Evolutionary conservation across 768 basidiomycete species (phyloP).

Genomic region (Daedaleopsis nitida): DNA sequence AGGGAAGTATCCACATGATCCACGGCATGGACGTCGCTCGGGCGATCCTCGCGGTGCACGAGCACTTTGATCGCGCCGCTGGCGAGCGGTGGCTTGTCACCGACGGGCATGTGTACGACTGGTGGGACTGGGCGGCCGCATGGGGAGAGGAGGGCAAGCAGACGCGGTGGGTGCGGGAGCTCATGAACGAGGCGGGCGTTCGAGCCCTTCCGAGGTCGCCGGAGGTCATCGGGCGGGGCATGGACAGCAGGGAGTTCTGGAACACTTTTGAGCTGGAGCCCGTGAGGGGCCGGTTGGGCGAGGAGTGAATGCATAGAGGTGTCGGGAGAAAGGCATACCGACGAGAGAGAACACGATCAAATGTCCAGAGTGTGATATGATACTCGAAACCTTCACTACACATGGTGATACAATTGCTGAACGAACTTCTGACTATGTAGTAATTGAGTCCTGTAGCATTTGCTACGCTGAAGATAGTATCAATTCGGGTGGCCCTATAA

Average conservation of each 20-base stretch:
- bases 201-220: slow-evolving; percentile 54
- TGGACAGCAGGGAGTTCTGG: slow-evolving; percentile 69
- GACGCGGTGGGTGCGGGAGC: slow-evolving; percentile 55
- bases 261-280: slow-evolving; percentile 46
- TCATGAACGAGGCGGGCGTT: slow-evolving; percentile 54
- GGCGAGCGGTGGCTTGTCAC: slow-evolving; percentile 61
- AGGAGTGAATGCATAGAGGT: slow-evolving; percentile 14
- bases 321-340: neutral
- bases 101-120: slow-evolving; percentile 61
- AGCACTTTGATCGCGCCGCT: slow-evolving; percentile 41
- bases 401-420: neutral
- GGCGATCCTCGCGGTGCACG: slow-evolving; percentile 59
- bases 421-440: neutral
- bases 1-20: slow-evolving; percentile 63
- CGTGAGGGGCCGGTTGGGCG: slow-evolving; percentile 34
- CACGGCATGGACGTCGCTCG: slow-evolving; percentile 64
- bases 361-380: neutral
- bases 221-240: slow-evolving; percentile 49
- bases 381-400: too few species aligned
- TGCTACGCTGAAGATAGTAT: neutral
- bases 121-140: slow-evolving; percentile 65
- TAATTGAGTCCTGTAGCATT: neutral
- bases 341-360: neutral
- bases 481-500: neutral
- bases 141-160: slow-evolving; percentile 51